These are phyloP conservation scores for Citrus medica DNA, from an alignment of 345 rosid species.

Conservation along the genomic window DNA sequence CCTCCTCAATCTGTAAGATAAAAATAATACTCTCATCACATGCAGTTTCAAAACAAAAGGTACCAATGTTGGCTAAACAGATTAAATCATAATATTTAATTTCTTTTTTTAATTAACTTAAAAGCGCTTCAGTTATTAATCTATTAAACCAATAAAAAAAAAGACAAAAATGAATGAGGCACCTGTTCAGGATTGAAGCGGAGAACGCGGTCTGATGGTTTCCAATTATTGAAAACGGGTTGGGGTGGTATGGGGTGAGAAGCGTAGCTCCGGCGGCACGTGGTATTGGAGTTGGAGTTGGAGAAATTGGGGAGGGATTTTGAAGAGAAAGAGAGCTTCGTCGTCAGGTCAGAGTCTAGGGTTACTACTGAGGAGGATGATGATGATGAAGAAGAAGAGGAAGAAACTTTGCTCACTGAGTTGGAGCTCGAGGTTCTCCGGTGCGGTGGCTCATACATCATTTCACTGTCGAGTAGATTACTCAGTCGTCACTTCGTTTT, in stretches of 20 bases:
- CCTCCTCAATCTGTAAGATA: constrained; percentile 29
- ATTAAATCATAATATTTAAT: too few species aligned
- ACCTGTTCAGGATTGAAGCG: constrained; percentile 31
- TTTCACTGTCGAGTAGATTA: background rate
- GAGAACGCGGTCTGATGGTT: constrained; percentile 40
- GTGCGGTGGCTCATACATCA: constrained; percentile 42
- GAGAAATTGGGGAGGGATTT: too few species aligned
- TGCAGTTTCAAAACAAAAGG: background rate
- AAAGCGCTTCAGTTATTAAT: too few species aligned
- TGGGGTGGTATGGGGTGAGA: constrained; percentile 21
- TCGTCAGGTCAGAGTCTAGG: constrained; percentile 10
- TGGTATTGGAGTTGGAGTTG: background rate
- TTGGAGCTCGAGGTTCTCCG: constrained; percentile 21
- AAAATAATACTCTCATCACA: background rate
- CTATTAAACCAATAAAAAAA: too few species aligned
- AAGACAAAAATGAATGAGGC: background rate
- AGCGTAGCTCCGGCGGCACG: constrained; percentile 13
- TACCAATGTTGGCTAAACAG: background rate
- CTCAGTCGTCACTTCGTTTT: too few species aligned
- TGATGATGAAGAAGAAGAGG: background rate
- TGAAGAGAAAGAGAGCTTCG: constrained; percentile 13
- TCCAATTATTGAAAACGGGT: constrained; percentile 31
- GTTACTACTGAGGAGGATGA: constrained; percentile 6
- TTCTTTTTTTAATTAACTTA: too few species aligned
- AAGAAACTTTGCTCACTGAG: background rate